Base-by-base conservation (phyloP, 306 rosid genomes). In the Castanea crenata region DNA sequence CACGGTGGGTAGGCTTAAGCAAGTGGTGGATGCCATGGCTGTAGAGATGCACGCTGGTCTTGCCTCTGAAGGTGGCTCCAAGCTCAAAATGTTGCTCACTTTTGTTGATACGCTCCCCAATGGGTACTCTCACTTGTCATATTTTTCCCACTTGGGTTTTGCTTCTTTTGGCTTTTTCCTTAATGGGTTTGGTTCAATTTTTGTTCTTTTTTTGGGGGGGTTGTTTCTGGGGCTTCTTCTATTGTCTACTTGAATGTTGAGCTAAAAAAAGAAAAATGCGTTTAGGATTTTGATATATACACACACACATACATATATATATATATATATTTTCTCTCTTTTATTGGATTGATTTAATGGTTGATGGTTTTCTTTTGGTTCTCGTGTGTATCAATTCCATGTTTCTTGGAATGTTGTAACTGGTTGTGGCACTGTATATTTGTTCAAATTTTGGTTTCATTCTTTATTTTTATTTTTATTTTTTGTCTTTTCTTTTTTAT, bases 1-100 rank as follows among this genome's bases (percentile, higher is more conserved):
- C 4, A 78, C 86, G 7, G 90, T 89, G 54, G 92, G 81, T 54
- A 90, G 93, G 87, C 54, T 94, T 80, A 90, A 73, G 79, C 97
- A 94, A 55, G 98, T 94, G 77, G 96, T 92, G 52, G 97, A 92
- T 83, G 98, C 98, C 32, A 88, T 94, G 97, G 97, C 97, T 1
- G 98, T 94, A 29, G 98, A 94, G 96, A 94, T 94, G 98, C 98
- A 92, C 87, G 98, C 98, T 35, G 98, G 98, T 41, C 85, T 94
- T 75, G 98, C 98, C 27, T 92, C 98, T 27, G 94, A 92, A 83
- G 97, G 98, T 74, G 98, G 98, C 79, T 94, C 98, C 23, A 94
- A 92, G 88, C 98, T 94, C 89, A 92, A 90, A 92, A 94, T 94
- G 98, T 87, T 94, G 74, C 94, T 94, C 91, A 92, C 97, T 15